Evolutionary conservation across 441 rosid genomes (phyloP).

Genomic region (Erysimum cheiri): DNA sequence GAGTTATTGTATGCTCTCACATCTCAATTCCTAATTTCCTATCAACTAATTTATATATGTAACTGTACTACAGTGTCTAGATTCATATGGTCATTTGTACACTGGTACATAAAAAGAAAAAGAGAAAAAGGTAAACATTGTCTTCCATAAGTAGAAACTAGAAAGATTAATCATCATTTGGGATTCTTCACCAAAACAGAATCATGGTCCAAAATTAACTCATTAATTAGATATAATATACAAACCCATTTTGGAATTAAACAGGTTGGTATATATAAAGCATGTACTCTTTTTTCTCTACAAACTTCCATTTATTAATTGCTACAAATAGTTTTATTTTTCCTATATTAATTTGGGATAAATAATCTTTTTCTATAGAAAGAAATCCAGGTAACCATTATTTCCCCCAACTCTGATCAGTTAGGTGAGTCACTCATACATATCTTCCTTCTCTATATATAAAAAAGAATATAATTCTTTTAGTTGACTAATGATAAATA

Average conservation of each 20-base stretch:
- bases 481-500: too few relatives aligned
- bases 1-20: not conserved
- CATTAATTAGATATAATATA: not conserved
- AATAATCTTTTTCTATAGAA: not conserved
- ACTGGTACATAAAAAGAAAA: too few relatives aligned
- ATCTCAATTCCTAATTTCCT: not conserved
- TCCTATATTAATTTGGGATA: not conserved
- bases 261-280: too few relatives aligned
- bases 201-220: not conserved
- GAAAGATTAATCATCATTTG: not conserved
- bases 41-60: not conserved
- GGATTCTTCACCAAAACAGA: not conserved
- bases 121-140: not conserved
- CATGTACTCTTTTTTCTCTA: too few relatives aligned
- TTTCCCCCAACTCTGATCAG: slow-evolving; percentile 4
- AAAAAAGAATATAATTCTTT: slow-evolving; percentile 11
- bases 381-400: not conserved
- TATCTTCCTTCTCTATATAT: slow-evolving; percentile 10
- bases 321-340: not conserved
- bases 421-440: slow-evolving; percentile 46
- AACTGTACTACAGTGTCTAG: not conserved
- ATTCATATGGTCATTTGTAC: not conserved
- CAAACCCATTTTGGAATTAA: not conserved
- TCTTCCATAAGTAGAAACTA: too few relatives aligned
- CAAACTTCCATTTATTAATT: not conserved